Evolutionary conservation across 2,329 filamentous ascomycete species (phyloP).

Genomic region (Cryoendolithus antarcticus): DNA sequence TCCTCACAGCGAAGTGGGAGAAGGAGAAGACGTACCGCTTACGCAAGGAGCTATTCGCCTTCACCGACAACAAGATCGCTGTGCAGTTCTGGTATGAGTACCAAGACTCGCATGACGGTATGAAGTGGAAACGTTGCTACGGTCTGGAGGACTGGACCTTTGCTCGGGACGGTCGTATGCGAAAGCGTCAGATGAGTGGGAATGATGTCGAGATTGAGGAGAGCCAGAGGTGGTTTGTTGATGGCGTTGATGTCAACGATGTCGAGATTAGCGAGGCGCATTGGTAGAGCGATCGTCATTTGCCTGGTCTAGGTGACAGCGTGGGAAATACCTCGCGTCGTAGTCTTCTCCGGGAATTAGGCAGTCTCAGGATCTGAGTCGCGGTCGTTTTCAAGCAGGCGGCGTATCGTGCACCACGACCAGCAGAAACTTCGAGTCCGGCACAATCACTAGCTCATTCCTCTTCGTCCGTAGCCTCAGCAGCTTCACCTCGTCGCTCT

Average conservation of each 20-base stretch:
- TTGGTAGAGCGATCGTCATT: too few species aligned
- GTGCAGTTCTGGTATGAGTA: slow-evolving; percentile 91
- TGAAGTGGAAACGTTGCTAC: slow-evolving; percentile 77
- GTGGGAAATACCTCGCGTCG: too few species aligned
- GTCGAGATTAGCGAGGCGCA: slow-evolving; percentile 56
- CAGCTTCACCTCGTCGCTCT: slow-evolving; percentile 69
- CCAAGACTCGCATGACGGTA: slow-evolving; percentile 49
- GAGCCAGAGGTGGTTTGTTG: slow-evolving; percentile 55
- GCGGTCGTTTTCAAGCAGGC: too few species aligned
- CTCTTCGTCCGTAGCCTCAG: slow-evolving; percentile 69
- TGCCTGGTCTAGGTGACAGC: too few species aligned
- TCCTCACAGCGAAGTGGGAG: slow-evolving; percentile 62
- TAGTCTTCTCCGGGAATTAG: too few species aligned
- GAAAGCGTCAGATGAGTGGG: slow-evolving; percentile 64
- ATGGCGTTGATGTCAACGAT: slow-evolving; percentile 55
- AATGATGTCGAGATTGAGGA: slow-evolving; percentile 56
- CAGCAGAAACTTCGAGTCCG: slow-evolving; percentile 65
- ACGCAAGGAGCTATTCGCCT: slow-evolving; percentile 75
- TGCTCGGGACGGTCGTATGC: slow-evolving; percentile 55
- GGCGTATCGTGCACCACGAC: slow-evolving; percentile 72
- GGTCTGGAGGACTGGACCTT: slow-evolving; percentile 75
- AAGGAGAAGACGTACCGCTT: slow-evolving; percentile 60
- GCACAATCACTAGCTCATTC: slow-evolving; percentile 73
- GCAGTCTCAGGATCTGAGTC: too few species aligned
- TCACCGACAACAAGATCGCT: slow-evolving; percentile 62